phyloP scores from a whole-genome alignment of 371 early-diverging fungal species.

The Umbelopsis sp. region DNA sequence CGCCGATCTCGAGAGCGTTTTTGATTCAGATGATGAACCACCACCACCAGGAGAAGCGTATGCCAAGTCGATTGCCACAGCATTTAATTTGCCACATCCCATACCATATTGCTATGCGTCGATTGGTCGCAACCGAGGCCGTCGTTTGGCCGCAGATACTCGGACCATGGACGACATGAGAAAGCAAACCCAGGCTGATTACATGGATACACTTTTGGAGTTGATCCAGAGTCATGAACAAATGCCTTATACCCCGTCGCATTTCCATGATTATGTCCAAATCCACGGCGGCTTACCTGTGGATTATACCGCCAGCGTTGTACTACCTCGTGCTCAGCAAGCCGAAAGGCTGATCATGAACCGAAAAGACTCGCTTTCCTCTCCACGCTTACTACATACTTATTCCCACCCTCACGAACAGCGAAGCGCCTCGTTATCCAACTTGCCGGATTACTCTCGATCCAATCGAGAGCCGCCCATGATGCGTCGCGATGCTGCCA shows the following conservation, averaged over 20 bases:
- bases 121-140: constrained; percentile 7
- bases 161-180: constrained; percentile 16
- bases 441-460: constrained; percentile 1
- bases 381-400: background rate
- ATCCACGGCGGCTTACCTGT: background rate
- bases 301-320: background rate
- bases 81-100: background rate
- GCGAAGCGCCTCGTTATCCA: constrained; percentile 8
- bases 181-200: constrained; percentile 11
- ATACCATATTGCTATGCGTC: constrained; percentile 9
- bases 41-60: background rate
- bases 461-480: constrained; percentile 3
- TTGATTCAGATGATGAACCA: constrained; percentile 8
- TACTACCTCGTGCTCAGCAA: background rate
- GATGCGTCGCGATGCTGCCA: constrained; percentile 6
- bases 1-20: constrained; percentile 27
- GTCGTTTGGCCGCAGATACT: background rate
- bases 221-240: constrained; percentile 3
- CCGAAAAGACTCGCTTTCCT: background rate
- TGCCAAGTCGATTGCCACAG: background rate
- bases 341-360: background rate
- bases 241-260: background rate
- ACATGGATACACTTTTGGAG: constrained; percentile 11
- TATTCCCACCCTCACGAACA: background rate
- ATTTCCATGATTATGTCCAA: background rate